Evolutionary conservation across 1,139 yeast species (phyloP).

Genomic region (Yamadazyma membranifaciens): DNA sequence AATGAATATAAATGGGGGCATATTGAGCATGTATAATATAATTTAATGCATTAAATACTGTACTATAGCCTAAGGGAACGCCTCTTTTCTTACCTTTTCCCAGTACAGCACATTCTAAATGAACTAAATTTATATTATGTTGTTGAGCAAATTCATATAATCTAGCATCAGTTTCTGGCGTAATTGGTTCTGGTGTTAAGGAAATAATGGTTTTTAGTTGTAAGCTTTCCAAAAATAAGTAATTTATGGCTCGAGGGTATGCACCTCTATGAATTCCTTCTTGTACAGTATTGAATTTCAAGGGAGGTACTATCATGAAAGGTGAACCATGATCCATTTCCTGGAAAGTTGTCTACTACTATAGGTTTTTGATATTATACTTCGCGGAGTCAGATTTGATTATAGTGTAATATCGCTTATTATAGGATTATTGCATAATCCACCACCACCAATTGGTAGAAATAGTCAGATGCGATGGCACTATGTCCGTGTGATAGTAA

Average conservation of each 20-base stretch:
- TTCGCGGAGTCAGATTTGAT: neutral
- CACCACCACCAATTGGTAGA: too few species aligned
- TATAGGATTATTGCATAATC: neutral
- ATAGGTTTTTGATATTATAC: neutral
- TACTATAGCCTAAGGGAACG: constrained; percentile 70
- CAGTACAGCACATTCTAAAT: constrained; percentile 62
- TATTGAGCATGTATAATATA: constrained; percentile 56
- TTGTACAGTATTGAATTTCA: constrained; percentile 71
- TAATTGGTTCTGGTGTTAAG: constrained; percentile 73
- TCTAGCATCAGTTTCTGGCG: constrained; percentile 49
- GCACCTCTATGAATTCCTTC: constrained; percentile 79
- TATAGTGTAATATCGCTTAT: constrained; percentile 2
- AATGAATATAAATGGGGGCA: constrained; percentile 80
- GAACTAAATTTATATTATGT: constrained; percentile 53
- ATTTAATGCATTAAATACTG: constrained; percentile 58
- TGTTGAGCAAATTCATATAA: constrained; percentile 49
- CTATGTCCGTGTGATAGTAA: too few species aligned
- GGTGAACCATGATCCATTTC: constrained; percentile 24
- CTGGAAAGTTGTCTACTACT: neutral
- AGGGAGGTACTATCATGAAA: constrained; percentile 67
- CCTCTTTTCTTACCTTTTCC: constrained; percentile 78
- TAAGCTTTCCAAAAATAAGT: constrained; percentile 67
- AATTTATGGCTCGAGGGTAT: constrained; percentile 76
- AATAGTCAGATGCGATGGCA: too few species aligned
- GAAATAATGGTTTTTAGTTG: constrained; percentile 72